Evolutionary conservation across 2,329 filamentous ascomycete species (phyloP).

Genomic region (Xylariaceae sp.): DNA sequence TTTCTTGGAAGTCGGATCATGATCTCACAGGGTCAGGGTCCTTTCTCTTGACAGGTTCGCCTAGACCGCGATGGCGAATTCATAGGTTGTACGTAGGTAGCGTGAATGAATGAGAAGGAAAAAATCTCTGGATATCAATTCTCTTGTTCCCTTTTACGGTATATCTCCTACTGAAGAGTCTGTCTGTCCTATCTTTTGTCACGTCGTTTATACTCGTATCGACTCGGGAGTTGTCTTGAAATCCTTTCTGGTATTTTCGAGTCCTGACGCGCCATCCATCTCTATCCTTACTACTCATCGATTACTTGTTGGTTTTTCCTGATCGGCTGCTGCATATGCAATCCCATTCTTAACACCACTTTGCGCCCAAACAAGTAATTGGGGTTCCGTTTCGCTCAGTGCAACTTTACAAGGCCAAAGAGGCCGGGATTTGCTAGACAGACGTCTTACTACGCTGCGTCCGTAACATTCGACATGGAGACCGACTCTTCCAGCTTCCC

Average conservation of each 20-base stretch:
- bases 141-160: slow-evolving; percentile 6
- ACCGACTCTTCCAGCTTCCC: slow-evolving; percentile 15
- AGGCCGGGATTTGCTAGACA: background rate
- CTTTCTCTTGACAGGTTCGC: too few species aligned
- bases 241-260: too few species aligned
- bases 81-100: background rate
- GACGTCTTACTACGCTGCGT: background rate
- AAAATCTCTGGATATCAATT: slow-evolving; percentile 8
- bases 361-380: background rate
- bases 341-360: background rate
- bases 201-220: background rate
- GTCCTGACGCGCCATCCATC: too few species aligned
- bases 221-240: background rate
- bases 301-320: background rate
- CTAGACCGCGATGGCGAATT: background rate
- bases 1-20: background rate
- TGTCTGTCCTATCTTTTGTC: background rate
- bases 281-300: background rate
- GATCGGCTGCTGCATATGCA: background rate
- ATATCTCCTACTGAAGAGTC: background rate
- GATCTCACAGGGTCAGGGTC: background rate
- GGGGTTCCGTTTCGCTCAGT: background rate
- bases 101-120: background rate
- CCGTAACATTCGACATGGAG: slow-evolving; percentile 11
- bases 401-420: background rate